Evolutionary conservation across 2,329 filamentous ascomycete species (phyloP).

Genomic region (Penicillium aurantiogriseum): DNA sequence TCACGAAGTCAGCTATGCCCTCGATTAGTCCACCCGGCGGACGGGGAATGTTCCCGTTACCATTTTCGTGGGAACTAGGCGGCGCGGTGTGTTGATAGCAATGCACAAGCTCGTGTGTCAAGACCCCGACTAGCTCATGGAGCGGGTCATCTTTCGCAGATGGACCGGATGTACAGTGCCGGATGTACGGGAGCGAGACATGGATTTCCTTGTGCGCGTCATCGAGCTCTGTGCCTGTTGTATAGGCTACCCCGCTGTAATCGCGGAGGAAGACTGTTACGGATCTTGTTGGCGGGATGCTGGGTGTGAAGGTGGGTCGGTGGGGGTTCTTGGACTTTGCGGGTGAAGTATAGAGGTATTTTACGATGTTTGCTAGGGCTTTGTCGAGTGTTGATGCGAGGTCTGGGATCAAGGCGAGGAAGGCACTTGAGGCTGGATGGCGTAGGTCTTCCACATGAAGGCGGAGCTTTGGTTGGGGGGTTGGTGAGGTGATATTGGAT

Average conservation of each 20-base stretch:
- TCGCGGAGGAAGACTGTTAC: conserved; percentile 78
- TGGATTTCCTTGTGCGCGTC: conserved; percentile 90
- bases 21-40: conserved; percentile 77
- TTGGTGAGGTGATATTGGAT: conserved; percentile 1
- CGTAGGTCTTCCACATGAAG: conserved; percentile 36
- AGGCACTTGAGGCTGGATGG: conserved; percentile 48
- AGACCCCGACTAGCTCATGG: conserved; percentile 73
- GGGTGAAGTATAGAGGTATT: conserved; percentile 62
- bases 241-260: conserved; percentile 87
- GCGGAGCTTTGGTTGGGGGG: conserved; percentile 37
- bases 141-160: conserved; percentile 29
- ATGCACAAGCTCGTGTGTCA: conserved; percentile 92
- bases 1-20: conserved; percentile 90
- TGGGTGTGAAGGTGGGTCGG: conserved; percentile 29
- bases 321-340: conserved; percentile 11
- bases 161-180: conserved; percentile 19
- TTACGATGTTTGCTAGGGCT: conserved; percentile 67
- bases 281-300: conserved; percentile 68
- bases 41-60: conserved; percentile 16
- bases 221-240: conserved; percentile 75
- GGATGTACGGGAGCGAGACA: conserved; percentile 75
- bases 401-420: conserved; percentile 66
- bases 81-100: conserved; percentile 80
- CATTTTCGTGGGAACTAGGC: conserved; percentile 41
- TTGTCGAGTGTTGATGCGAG: conserved; percentile 57